Base-by-base conservation (phyloP, 805 yeast species). In the Metschnikowia santaceciliae region DNA sequence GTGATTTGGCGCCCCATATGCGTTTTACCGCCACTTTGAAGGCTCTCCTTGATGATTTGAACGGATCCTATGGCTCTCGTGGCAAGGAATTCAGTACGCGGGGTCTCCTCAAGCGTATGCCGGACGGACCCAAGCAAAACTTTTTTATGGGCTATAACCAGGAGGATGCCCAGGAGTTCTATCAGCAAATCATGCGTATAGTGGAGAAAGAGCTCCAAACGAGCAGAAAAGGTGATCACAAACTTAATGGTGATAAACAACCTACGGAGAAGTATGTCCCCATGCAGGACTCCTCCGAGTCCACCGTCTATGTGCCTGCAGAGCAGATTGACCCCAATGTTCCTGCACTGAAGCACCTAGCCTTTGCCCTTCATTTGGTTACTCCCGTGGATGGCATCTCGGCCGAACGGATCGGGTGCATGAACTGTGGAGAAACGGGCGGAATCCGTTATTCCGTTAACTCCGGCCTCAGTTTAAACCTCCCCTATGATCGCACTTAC, bases 81-180 rank as follows among this genome's bases (percentile, higher is more conserved):
- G 78, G 83, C 1, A 85, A 81, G 53, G 81, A 80, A 44, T 86
- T 82, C 57, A 82, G 79, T 57, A 84, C 94, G 0, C 78, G 74
- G 50, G 74, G 75, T 14, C 67, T 88, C 42, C 65, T 87, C 47
- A 83, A 79, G 61, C 78, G 80, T 4, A 85, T 88, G 89, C 79
- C 86, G 4, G 85, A 86, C 61, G 87, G 89, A 0, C 91, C 94
- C 13, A 84, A 83, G 58, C 86, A 83, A 61, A 85, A 84, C 63
- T 79, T 90, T 53, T 82, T 90, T 59, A 68, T 82, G 49, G 94
- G 97, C 1, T 89, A 89, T 63, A 90, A 88, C 62, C 98, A 91
- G 69, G 97, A 91, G 66, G 98, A 91, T 70, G 97, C 97, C 0
- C 97, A 91, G 68, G 98, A 91, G 66, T 91, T 91, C 62, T 91